phyloP scores from a whole-genome alignment of 1,139 yeast species.

The Pichia sp. region DNA sequence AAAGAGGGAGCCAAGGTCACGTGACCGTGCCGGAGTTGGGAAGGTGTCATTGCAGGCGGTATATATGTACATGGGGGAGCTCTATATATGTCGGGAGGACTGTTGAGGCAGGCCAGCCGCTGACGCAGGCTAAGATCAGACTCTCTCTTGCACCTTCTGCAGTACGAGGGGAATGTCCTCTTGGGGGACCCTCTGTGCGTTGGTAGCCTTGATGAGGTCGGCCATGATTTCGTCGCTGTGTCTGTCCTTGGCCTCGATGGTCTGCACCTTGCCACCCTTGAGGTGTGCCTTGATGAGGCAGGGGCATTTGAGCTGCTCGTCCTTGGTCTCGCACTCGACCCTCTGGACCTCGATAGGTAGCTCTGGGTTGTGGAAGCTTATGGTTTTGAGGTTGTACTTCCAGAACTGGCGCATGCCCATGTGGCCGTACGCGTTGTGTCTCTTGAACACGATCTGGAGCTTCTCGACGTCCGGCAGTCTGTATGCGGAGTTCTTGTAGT shows the following conservation, averaged over 20 bases:
- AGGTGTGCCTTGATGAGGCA: slow-evolving; percentile 35
- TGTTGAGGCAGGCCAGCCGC: too few species aligned
- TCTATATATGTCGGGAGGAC: neutral
- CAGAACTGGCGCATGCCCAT: slow-evolving; percentile 61
- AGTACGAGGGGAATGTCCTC: slow-evolving; percentile 27
- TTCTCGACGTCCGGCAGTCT: slow-evolving; percentile 37
- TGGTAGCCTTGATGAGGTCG: slow-evolving; percentile 35
- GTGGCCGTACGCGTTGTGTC: slow-evolving; percentile 43
- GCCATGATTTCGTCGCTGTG: slow-evolving; percentile 38
- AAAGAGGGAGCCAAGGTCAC: neutral
- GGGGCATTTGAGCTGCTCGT: slow-evolving; percentile 43
- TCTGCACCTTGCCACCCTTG: slow-evolving; percentile 34
- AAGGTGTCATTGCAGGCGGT: neutral
- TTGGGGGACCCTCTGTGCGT: slow-evolving; percentile 35
- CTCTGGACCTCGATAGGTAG: slow-evolving; percentile 60
- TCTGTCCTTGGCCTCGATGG: slow-evolving; percentile 38
- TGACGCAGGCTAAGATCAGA: neutral
- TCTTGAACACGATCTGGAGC: slow-evolving; percentile 44
- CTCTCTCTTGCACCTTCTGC: slow-evolving; percentile 3
- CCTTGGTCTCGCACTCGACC: slow-evolving; percentile 43
- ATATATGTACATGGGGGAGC: neutral
- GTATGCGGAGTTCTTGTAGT: slow-evolving; percentile 44
- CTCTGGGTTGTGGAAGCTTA: slow-evolving; percentile 77
- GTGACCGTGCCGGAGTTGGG: neutral
- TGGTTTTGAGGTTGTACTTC: slow-evolving; percentile 68